Base-by-base conservation (phyloP, 2,329 filamentous ascomycete species). In the Gyromitra esculenta region DNA sequence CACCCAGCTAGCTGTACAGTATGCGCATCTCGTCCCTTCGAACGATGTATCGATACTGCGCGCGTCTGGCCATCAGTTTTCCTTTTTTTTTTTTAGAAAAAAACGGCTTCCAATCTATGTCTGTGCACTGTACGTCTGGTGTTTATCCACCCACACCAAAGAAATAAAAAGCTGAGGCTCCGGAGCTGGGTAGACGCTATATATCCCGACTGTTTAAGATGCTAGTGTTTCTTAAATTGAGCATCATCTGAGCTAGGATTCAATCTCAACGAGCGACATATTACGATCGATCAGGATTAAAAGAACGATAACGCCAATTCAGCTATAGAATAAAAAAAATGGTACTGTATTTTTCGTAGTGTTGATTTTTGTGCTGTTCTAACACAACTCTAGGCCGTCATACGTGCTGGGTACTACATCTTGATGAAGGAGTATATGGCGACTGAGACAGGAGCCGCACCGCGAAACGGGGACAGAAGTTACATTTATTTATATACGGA, bases 131-230 rank as follows among this genome's bases (percentile, higher is more conserved):
- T 39, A 35, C 62, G 59, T 31, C 13, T 70, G n/a, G 15, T 56
- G 69, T 68, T 63, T 62, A 67, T 39, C 39, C 45, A 63, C 63
- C 63, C 71, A 74, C 71, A 74, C 71, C 45, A 68, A 2, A 13
- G 15, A 15, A 56, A 18, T 67, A 63, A 2, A 13, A 15, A 15
- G 43, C 18, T 67, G 71, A 48, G 54, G 62, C 71, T 74, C 71
- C 31, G 4, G 4, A 31, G 71, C 56, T 13, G 4, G 50, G 5
- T 21, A 54, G 62, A 37, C 18, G 35, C 52, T 50, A 66, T 73
- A 64, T 64, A 64, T 45, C 68, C 45, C 25, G 41, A 50, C 18
- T 65, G 43, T 54, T 52, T 21, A 54, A 66, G 37, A 52, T 39
- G 37, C 41, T 37, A 65, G 48, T 52, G 48, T n/a, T n/a, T 52